Base-by-base conservation (phyloP, 305 asterid genomes). In the Fraxinus velutina region DNA sequence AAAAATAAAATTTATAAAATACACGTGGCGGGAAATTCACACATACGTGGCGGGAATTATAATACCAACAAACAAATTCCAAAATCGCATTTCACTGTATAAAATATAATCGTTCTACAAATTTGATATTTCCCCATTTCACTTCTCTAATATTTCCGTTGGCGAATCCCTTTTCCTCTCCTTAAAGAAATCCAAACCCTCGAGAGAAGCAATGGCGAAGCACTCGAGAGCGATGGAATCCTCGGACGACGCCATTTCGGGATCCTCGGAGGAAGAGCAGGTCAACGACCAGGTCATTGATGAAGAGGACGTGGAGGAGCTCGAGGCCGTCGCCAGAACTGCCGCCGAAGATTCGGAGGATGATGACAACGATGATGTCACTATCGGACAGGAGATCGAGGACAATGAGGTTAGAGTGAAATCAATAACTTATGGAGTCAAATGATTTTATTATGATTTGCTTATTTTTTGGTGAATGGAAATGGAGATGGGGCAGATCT, bases 291-390 rank as follows among this genome's bases (percentile, higher is more conserved):
- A 73, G 60, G 82, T 73, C 44, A 77, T 66, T 66, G 87, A 86
- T 13, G 90, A 89, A 73, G 92, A 80, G 24, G 92, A 89, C 71
- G 88, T 87, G 85, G 90, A 86, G 80, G 90, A 89, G 62, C 92
- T 89, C 27, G 88, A 87, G 72, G 92, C 88, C 32, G 92, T 89
- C 4, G 89, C 85, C 6, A 79, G 84, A 24, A 52, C 84, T 8
- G 73, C 73, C 2, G 89, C 88, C 19, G 87, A 87, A 0, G 88
- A 88, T 50, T 85, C 89, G 0, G 90, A 87, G 0, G 90, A 84
- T 0, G 90, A 86, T 0, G 87, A 84, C 0, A 78, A 89, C 57
- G 90, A 71, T 5, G 84, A 57, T 17, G 82, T 42, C n/a, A 47
- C 34, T 27, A 76, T 73, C 1, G 82, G 17, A 33, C 79, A 32